Base-by-base conservation (phyloP, 2,329 filamentous ascomycete genomes). In the Ophiostoma sp. region DNA sequence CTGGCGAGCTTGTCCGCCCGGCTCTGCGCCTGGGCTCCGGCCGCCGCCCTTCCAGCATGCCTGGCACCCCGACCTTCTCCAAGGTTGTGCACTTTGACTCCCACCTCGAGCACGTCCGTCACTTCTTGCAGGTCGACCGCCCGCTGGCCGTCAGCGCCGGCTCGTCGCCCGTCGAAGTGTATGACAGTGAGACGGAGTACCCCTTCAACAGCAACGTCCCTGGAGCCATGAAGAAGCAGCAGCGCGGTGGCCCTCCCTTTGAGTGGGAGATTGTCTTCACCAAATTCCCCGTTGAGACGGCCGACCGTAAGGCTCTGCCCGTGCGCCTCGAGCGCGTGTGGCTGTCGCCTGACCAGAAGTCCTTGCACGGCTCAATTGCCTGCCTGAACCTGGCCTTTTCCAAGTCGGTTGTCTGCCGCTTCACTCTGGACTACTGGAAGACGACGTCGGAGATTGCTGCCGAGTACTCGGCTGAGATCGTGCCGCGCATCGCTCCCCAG, bases 71-170 rank as follows among this genome's bases (percentile, higher is more conserved):
- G 0, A 96, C 95, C 9, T 98, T 95, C 80, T 92, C 92, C 77
- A 99, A 99, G 82, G 94, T 93, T 15, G 96, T 99, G n/a, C 96
- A 99, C 82, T 99, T 99, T 80, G 96, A 98, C 82, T 93, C 95
- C 33, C 93, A 97, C 79, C 89, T 98, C 52, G 96, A 98, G 83
- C 95, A 98, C 78, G 95, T 98, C 52, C 90, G 96, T 42, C 96
- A 98, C 81, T 99, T 99, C 82, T 85, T 98, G 28, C 94, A 98
- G 80, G 91, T 98, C 7, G 96, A 99, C 80, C 90, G 93, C 73
- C 96, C 96, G 1, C 90, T 97, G n/a, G 96, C 96, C 69, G 96
- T 99, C 80, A 98, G 95, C 81, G 95, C 95, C 70, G 92, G 94
- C 19, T 95, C 95, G 0, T 98, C 96, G 1, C 96, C 96, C 0